Evolutionary conservation across 2,329 filamentous ascomycete species (phyloP).

Genomic region (Aspergillus tubingensis): DNA sequence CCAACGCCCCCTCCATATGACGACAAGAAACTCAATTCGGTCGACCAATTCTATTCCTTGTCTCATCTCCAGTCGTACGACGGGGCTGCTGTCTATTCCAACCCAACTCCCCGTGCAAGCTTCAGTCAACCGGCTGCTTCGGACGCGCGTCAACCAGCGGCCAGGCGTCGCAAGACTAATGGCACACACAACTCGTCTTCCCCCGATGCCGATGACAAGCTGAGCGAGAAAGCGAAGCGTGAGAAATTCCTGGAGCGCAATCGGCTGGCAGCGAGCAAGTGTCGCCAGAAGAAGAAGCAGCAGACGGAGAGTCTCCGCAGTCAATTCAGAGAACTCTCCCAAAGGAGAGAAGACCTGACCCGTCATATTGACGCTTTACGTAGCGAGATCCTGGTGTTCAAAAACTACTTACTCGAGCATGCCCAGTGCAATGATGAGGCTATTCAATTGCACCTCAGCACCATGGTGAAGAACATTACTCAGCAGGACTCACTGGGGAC

Average conservation of each 20-base stretch:
- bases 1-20: constrained; percentile 40
- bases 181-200: background rate
- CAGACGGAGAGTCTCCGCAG: constrained; percentile 54
- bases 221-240: constrained; percentile 35
- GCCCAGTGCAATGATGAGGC: constrained; percentile 41
- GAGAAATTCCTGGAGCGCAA: constrained; percentile 61
- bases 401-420: constrained; percentile 44
- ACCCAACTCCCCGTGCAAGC: background rate
- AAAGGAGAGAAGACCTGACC: constrained; percentile 35
- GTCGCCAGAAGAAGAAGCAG: constrained; percentile 63
- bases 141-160: too few species aligned
- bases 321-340: constrained; percentile 33
- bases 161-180: background rate
- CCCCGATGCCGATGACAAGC: background rate
- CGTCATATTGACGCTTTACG: constrained; percentile 37
- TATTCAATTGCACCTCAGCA: constrained; percentile 38
- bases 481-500: background rate
- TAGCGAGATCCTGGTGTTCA: constrained; percentile 40
- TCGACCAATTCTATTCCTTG: background rate
- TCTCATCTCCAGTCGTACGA: background rate
- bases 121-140: background rate
- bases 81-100: background rate
- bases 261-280: constrained; percentile 61
- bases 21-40: constrained; percentile 22
- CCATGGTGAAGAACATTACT: constrained; percentile 37